Base-by-base conservation (phyloP, 108 stramenopile species). In the Pseudonitzschia multiseries region DNA sequence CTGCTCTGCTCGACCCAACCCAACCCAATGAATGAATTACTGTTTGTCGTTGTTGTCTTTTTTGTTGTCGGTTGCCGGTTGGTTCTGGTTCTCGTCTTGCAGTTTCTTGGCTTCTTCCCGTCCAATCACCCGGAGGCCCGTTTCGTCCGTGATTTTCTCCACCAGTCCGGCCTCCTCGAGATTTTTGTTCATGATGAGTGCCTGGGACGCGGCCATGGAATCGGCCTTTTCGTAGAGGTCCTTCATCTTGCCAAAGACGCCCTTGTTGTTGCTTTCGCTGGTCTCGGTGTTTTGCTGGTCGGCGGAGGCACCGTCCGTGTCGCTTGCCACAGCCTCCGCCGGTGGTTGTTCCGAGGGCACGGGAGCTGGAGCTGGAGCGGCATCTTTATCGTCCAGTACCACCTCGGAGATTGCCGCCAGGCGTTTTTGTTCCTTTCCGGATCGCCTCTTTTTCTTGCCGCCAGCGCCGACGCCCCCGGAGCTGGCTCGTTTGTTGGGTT, bases 131-230 rank as follows among this genome's bases (percentile, higher is more conserved):
- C 80, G 86, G 31, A 95, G 68, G 0, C 94, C 94, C 27, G 83
- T 83, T 74, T 92, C 94, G 72, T 95, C 94, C 0, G 94, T 95
- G 57, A 95, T 92, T 77, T 95, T 95, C 20, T 92, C 94, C 17
- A 95, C 36, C 24, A 95, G 54, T 61, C 94, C 94, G 57, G 73
- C 71, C 65, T 95, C 94, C 78, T 95, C 94, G 31, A 95, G 59
- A 70, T 95, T 82, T 76, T 95, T 95, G 69, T 95, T 95, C 18
- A 95, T 74, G 33, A 95, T 56, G 50, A 95, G 74, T 13, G 94
- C 94, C 63, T 95, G 89, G 24, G 85, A 82, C 32, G 89, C 91
- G 8, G 94, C 94, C 89, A 95, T 91, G 48, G 68, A 83, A 70
- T 95, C 94, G 2, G 94, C 94, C 66, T 83, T 76, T 40, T 92